Percentiles rank a stretch among this genome's conserved stretches.
phyloP scores from a whole-genome alignment of 108 stramenopile species.

The Conticribra guillardii region DNA sequence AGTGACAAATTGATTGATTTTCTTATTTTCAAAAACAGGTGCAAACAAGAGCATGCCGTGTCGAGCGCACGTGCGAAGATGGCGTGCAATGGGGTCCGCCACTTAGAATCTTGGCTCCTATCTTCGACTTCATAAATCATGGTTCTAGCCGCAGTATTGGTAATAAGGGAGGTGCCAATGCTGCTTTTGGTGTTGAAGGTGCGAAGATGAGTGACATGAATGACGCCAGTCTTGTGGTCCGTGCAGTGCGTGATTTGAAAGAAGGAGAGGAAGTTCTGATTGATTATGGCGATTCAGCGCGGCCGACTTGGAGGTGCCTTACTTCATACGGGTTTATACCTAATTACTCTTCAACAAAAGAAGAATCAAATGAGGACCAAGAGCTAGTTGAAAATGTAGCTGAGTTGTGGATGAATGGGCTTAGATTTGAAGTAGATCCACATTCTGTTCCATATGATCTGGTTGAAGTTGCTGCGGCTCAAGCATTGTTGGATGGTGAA shows the following conservation, averaged over 20 bases:
- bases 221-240: slow-evolving; percentile 55
- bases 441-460: slow-evolving; percentile 62
- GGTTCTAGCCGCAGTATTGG: slow-evolving; percentile 20
- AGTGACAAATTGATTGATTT: too few relatives aligned
- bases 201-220: slow-evolving; percentile 30
- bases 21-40: too few relatives aligned
- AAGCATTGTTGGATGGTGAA: slow-evolving; percentile 34
- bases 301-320: slow-evolving; percentile 75
- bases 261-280: slow-evolving; percentile 62
- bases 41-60: slow-evolving; percentile 72
- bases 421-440: slow-evolving; percentile 65
- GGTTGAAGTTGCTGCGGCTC: slow-evolving; percentile 49
- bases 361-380: slow-evolving; percentile 21
- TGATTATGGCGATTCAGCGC: slow-evolving; percentile 71
- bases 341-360: slow-evolving; percentile 12
- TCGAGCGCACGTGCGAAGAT: slow-evolving; percentile 39
- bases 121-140: slow-evolving; percentile 87
- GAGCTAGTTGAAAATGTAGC: slow-evolving; percentile 46
- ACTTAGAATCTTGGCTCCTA: slow-evolving; percentile 67
- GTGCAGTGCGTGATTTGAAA: slow-evolving; percentile 50
- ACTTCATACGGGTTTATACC: slow-evolving; percentile 85
- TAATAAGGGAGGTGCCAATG: slow-evolving; percentile 54
- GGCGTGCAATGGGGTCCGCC: slow-evolving; percentile 47
- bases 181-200: slow-evolving; percentile 55
- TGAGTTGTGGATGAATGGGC: slow-evolving; percentile 66